These are phyloP conservation scores for Vanrija sp. DNA, from an alignment of 1,284 basidiomycete species.

Conservation along the genomic window DNA sequence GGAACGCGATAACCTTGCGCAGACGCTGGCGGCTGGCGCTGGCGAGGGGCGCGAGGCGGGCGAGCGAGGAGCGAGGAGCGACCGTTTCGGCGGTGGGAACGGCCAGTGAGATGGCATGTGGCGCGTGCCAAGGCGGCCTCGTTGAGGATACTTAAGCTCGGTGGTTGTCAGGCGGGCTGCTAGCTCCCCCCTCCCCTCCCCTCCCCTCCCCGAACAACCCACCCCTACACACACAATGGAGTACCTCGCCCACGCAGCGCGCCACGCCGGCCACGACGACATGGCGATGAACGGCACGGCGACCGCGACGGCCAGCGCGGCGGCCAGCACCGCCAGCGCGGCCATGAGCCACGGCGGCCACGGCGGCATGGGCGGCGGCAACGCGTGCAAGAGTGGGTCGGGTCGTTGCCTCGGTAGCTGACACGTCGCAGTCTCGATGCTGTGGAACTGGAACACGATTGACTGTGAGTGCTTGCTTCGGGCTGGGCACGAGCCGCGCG, in stretches of 20 bases:
- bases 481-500: too few relatives aligned
- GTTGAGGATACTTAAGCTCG: too few relatives aligned
- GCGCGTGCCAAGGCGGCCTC: too few relatives aligned
- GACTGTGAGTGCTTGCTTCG: too few relatives aligned
- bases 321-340: background rate
- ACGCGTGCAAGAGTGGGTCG: constrained; percentile 28
- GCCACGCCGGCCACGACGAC: background rate
- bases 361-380: constrained; percentile 7
- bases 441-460: constrained; percentile 48
- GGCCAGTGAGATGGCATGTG: too few relatives aligned
- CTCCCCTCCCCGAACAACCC: background rate
- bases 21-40: too few relatives aligned
- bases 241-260: background rate
- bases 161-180: too few relatives aligned
- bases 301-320: background rate
- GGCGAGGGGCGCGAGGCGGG: too few relatives aligned
- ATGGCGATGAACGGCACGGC: constrained; percentile 1
- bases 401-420: background rate
- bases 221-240: background rate
- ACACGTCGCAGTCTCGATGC: constrained; percentile 41
- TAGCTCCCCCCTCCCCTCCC: background rate
- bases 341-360: background rate
- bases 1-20: too few relatives aligned
- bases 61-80: too few relatives aligned
- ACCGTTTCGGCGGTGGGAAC: too few relatives aligned